Evolutionary conservation across 257 asterid genomes (phyloP).

Genomic region (Jaltomata sinuosa): DNA sequence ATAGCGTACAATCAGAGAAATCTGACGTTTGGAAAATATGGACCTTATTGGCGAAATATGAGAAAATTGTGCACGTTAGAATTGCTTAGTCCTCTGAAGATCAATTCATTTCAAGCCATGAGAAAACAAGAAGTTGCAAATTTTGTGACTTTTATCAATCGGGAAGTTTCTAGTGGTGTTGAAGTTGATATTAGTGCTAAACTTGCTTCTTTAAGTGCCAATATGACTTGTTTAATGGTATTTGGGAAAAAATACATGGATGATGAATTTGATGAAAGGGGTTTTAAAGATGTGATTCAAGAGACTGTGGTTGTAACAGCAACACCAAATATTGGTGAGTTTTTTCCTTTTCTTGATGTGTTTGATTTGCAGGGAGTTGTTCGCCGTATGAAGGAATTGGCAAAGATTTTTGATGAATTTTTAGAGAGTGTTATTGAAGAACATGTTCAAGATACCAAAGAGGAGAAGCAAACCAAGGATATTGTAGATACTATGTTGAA

Average conservation of each 20-base stretch:
- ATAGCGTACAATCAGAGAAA: conserved; percentile 2
- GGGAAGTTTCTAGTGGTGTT: background rate
- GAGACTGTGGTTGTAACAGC: background rate
- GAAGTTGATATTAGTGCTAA: background rate
- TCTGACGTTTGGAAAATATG: background rate
- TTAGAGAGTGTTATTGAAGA: conserved; percentile 1
- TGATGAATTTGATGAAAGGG: background rate
- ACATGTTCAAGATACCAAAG: background rate
- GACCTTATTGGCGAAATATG: conserved; percentile 16
- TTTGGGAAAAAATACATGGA: conserved; percentile 13
- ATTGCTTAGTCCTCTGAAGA: conserved; percentile 2
- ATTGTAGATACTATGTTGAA: conserved; percentile 1
- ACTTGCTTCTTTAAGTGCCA: background rate
- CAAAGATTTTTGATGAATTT: conserved; percentile 1
- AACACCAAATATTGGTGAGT: conserved; percentile 7
- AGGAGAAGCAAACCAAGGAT: background rate
- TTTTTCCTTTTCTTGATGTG: conserved; percentile 1
- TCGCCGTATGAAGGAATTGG: background rate
- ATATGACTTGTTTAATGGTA: background rate
- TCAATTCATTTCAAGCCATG: background rate
- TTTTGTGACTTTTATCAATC: background rate
- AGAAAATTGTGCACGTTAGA: conserved; percentile 9
- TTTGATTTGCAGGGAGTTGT: conserved; percentile 13
- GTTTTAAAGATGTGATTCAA: background rate
- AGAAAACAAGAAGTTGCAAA: background rate